These are phyloP conservation scores for Knoxdaviesia capensis DNA, from an alignment of 2,329 filamentous ascomycete species.

Conservation along the genomic window DNA sequence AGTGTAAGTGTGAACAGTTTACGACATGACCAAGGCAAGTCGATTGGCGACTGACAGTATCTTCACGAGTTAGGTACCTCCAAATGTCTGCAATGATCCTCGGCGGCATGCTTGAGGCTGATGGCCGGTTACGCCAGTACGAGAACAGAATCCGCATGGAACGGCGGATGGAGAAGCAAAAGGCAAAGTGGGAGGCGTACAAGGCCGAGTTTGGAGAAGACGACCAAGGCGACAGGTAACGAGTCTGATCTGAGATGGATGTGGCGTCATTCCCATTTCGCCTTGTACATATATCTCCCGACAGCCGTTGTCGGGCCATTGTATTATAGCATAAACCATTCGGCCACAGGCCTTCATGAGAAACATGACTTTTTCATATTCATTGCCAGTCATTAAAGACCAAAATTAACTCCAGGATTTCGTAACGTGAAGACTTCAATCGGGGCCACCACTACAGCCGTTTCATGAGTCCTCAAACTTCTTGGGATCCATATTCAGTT, in stretches of 20 bases:
- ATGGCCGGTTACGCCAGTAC: conserved; percentile 44
- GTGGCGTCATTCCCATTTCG: too few relatives aligned
- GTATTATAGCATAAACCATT: too few relatives aligned
- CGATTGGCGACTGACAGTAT: neutral
- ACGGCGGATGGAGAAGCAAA: conserved; percentile 40
- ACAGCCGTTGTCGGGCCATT: too few relatives aligned
- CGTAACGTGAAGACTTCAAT: too few relatives aligned
- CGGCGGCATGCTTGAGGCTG: conserved; percentile 58
- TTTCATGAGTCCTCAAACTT: conserved; percentile 33
- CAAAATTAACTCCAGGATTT: too few relatives aligned
- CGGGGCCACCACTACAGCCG: too few relatives aligned
- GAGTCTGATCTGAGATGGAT: neutral
- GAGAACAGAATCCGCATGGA: conserved; percentile 45
- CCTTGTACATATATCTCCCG: too few relatives aligned
- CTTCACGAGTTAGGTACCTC: conserved; percentile 35
- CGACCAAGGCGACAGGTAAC: conserved; percentile 7
- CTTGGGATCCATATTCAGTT: conserved; percentile 88
- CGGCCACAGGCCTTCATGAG: too few relatives aligned
- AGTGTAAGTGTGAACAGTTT: conserved; percentile 30
- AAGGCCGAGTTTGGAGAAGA: conserved; percentile 36
- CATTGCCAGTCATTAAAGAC: too few relatives aligned
- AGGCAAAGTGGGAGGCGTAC: conserved; percentile 47
- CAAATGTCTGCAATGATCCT: conserved; percentile 78
- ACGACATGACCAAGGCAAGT: neutral
- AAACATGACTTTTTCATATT: too few relatives aligned